Base-by-base conservation (phyloP, 495 filamentous ascomycete genomes). In the Penicillium robsamsonii region DNA sequence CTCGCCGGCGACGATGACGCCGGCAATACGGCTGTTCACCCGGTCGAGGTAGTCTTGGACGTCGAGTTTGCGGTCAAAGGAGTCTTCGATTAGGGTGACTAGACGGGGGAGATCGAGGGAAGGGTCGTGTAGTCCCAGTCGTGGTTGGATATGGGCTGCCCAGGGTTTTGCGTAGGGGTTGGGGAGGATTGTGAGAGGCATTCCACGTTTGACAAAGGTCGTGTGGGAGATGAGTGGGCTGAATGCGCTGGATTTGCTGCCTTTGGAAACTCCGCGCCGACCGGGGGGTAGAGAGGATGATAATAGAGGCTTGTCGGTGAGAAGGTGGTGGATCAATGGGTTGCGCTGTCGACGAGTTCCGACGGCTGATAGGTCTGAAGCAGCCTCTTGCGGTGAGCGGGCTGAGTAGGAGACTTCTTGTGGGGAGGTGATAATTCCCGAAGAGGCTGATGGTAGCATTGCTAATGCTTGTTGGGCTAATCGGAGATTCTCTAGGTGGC, bases 281-380 rank as follows among this genome's bases (percentile, higher is more conserved):
- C 83, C 80, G 4, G 83, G 72, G 0, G 94, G 94, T 1, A 99
- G 78, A 0, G 94, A 99, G 1, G 94, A 91, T 10, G 92, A 97
- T 56, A 91, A 86, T 20, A 90, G 77, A 2, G 94, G 94, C 66
- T 96, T 93, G 71, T 99, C 92, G 15, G 94, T 99, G 17, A 99
- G 81, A 8, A 97, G 86, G 62, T 95, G 97, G 71, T 97, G 94
- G 52, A 99, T 97, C 11, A 99, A 80, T 1, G 92, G 91, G 65
- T 99, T 97, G 59, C 89, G 85, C 66, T 87, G 86, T 48, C 83
- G 80, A 56, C 91, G 81, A 0, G 90, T 92, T 44, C 84, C 82
- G 2, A 92, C 88, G 45, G 83, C 84, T 5, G 86, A 84, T 1
- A 84, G 71, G 30, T 83, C 64, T 12, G 68, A 50, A 5, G 59